phyloP scores from a whole-genome alignment of 768 basidiomycete genomes.

The Kwoniella pini region DNA sequence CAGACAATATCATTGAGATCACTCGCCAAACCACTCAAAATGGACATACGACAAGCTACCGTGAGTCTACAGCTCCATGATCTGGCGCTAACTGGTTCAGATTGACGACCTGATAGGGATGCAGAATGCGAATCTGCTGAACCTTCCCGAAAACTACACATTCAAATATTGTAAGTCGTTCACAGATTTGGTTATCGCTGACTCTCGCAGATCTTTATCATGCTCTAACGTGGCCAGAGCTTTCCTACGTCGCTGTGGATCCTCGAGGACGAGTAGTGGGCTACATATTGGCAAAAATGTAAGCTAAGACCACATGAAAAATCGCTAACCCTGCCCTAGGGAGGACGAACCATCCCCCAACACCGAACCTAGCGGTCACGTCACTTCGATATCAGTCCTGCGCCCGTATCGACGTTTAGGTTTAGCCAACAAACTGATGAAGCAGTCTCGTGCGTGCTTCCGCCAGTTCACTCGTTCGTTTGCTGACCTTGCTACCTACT shows the following conservation, averaged over 20 bases:
- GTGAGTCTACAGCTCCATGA: conserved; percentile 29
- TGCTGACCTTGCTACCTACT: background rate
- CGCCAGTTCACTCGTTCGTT: background rate
- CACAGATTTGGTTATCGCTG: background rate
- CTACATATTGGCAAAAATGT: conserved; percentile 97
- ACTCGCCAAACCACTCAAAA: conserved; percentile 9
- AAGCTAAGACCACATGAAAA: conserved; percentile 39
- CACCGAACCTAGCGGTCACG: conserved; percentile 76
- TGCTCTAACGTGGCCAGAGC: conserved; percentile 84
- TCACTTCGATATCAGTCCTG: conserved; percentile 94
- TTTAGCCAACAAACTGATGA: conserved; percentile 89
- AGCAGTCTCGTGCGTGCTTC: conserved; percentile 73
- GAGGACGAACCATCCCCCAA: conserved; percentile 60
- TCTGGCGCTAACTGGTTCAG: conserved; percentile 55
- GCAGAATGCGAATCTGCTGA: conserved; percentile 92
- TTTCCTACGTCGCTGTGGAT: conserved; percentile 91
- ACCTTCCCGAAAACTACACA: conserved; percentile 87
- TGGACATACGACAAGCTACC: conserved; percentile 58
- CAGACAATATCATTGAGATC: background rate
- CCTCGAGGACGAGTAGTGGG: conserved; percentile 85
- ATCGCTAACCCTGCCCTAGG: conserved; percentile 42
- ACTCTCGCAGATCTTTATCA: conserved; percentile 81
- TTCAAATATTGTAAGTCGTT: conserved; percentile 62
- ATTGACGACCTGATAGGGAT: conserved; percentile 85
- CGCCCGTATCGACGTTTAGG: conserved; percentile 88